Conservation (phyloP, 2,329 filamentous ascomycete genomes). For the Penicillium oxalicum region DNA sequence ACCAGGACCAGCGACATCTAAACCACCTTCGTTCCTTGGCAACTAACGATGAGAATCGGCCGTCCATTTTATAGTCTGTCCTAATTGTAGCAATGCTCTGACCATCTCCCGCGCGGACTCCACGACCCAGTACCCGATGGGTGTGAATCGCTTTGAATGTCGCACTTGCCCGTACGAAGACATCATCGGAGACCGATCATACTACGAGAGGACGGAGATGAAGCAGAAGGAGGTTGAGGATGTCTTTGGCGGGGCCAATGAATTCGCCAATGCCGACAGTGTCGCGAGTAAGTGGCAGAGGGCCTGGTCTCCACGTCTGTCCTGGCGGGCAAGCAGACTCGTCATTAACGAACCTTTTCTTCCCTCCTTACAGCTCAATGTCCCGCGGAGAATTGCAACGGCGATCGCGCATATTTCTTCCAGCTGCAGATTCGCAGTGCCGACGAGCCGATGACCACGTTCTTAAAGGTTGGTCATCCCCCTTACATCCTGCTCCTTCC, state of each 20-base stretch:
- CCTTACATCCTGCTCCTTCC: constrained; percentile 11
- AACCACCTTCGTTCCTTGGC: too few species aligned
- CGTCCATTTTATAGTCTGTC: constrained; percentile 37
- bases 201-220: constrained; percentile 75
- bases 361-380: constrained; percentile 60
- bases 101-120: constrained; percentile 41
- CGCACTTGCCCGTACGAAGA: constrained; percentile 92
- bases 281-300: constrained; percentile 48
- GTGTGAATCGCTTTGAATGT: constrained; percentile 81
- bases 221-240: constrained; percentile 82
- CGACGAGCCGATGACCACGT: constrained; percentile 97
- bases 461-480: constrained; percentile 64
- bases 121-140: constrained; percentile 35
- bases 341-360: constrained; percentile 6
- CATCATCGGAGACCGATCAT: constrained; percentile 62
- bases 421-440: constrained; percentile 96
- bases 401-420: constrained; percentile 83
- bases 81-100: constrained; percentile 46
- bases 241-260: constrained; percentile 79
- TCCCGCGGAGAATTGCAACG: constrained; percentile 71
- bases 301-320: too few species aligned
- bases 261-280: constrained; percentile 90
- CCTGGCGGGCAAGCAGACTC: too few species aligned
- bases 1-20: too few species aligned
- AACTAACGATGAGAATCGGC: not conserved